These are phyloP conservation scores for Trichosporon sp. DNA, from an alignment of 1,284 basidiomycete species.

Conservation along the genomic window DNA sequence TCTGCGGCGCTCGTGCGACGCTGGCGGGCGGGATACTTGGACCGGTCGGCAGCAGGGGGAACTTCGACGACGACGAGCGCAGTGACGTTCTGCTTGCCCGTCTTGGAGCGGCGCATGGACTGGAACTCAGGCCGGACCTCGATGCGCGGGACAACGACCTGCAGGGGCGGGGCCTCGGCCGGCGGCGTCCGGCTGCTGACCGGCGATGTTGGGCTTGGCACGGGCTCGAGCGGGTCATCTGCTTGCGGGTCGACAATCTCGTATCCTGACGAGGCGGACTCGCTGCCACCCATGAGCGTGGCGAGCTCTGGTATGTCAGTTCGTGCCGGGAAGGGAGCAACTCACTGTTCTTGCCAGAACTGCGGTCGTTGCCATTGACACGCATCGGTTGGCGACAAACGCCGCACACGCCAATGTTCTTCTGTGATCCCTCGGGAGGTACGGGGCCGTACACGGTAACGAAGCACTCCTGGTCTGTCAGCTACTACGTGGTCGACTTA, in stretches of 20 bases:
- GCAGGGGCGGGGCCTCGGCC: conserved; percentile 42
- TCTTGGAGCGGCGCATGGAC: conserved; percentile 67
- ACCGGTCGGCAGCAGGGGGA: conserved; percentile 65
- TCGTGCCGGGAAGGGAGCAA: conserved; percentile 34
- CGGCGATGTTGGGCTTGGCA: not conserved
- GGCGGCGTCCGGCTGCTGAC: conserved; percentile 2
- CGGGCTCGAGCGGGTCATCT: conserved; percentile 70
- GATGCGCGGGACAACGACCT: conserved; percentile 83
- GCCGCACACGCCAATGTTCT: conserved; percentile 89
- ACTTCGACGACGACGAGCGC: conserved; percentile 89
- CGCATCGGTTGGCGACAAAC: conserved; percentile 95
- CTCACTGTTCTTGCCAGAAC: conserved; percentile 82
- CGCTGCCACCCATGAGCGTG: conserved; percentile 72
- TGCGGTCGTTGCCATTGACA: conserved; percentile 66
- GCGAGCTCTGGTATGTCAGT: conserved; percentile 68
- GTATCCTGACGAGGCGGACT: not conserved
- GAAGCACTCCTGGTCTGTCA: conserved; percentile 75
- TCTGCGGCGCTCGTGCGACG: conserved; percentile 37
- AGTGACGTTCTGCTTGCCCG: conserved; percentile 71
- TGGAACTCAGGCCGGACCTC: conserved; percentile 85
- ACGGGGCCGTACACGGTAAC: conserved; percentile 90
- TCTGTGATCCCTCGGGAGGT: conserved; percentile 66
- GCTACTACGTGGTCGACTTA: conserved; percentile 20
- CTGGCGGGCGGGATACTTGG: conserved; percentile 39
- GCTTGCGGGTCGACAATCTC: conserved; percentile 64